Conservation (phyloP, 495 filamentous ascomycete species). For the Hyphodiscus hymeniophilus region DNA sequence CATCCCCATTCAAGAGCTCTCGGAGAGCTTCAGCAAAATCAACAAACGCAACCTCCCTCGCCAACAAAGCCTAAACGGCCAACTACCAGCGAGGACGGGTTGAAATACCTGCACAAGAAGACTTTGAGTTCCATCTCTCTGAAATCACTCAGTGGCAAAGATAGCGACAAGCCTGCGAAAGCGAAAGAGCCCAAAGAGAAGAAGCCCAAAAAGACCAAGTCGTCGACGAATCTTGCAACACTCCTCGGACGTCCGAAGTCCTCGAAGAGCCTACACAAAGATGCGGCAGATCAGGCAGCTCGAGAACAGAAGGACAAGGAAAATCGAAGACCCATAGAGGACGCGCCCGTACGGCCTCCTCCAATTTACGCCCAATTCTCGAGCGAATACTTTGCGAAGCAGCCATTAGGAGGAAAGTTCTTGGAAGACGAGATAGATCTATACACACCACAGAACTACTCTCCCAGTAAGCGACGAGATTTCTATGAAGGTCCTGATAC, state of each 20-base stretch:
- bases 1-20: slow-evolving; percentile 33
- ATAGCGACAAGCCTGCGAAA: slow-evolving; percentile 44
- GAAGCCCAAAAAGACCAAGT: slow-evolving; percentile 78
- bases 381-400: slow-evolving; percentile 34
- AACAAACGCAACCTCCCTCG: slow-evolving; percentile 30
- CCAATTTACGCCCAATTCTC: slow-evolving; percentile 74
- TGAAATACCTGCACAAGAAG: slow-evolving; percentile 47
- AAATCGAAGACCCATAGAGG: slow-evolving; percentile 53
- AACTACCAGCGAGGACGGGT: slow-evolving; percentile 16
- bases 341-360: slow-evolving; percentile 39
- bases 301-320: slow-evolving; percentile 63
- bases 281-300: slow-evolving; percentile 29
- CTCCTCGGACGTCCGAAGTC: slow-evolving; percentile 55
- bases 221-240: slow-evolving; percentile 65
- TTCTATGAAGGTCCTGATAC: slow-evolving; percentile 45
- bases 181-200: slow-evolving; percentile 38
- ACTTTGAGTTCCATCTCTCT: slow-evolving; percentile 60
- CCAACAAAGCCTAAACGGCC: slow-evolving; percentile 29
- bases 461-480: slow-evolving; percentile 56
- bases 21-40: slow-evolving; percentile 42
- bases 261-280: slow-evolving; percentile 43
- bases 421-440: slow-evolving; percentile 52
- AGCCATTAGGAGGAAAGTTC: slow-evolving; percentile 33
- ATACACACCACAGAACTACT: slow-evolving; percentile 39
- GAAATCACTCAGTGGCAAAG: slow-evolving; percentile 47